These are phyloP conservation scores for Aspergillus fructus DNA, from an alignment of 2,329 filamentous ascomycete species.

Conservation along the genomic window DNA sequence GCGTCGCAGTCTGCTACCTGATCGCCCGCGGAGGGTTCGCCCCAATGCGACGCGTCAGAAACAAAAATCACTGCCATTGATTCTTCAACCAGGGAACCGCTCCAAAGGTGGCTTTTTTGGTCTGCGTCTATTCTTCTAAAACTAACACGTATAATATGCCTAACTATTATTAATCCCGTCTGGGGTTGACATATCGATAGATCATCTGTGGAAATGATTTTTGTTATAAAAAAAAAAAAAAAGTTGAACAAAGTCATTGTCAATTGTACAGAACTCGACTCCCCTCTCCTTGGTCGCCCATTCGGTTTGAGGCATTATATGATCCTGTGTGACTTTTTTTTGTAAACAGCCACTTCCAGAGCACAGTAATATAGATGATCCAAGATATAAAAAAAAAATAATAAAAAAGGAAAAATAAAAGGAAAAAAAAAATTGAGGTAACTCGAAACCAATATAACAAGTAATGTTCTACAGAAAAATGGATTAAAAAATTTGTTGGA, in stretches of 20 bases:
- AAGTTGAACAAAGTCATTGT: slow-evolving; percentile 13
- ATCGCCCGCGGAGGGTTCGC: background rate
- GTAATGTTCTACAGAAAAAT: slow-evolving; percentile 12
- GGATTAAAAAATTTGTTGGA: background rate
- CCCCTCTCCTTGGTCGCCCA: slow-evolving; percentile 12
- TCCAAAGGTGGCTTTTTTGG: background rate
- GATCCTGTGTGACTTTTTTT: slow-evolving; percentile 11
- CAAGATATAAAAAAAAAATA: background rate
- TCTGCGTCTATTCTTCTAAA: slow-evolving; percentile 1
- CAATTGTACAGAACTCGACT: slow-evolving; percentile 18
- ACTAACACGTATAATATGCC: slow-evolving; percentile 9
- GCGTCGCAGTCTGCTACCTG: background rate
- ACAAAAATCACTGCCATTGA: background rate
- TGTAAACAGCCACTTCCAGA: slow-evolving; percentile 12
- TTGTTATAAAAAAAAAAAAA: slow-evolving; percentile 4
- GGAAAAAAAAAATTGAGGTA: background rate
- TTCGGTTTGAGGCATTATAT: slow-evolving; percentile 16
- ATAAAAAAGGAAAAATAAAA: background rate
- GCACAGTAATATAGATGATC: background rate
- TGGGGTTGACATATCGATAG: slow-evolving; percentile 17
- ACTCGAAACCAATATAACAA: slow-evolving; percentile 4
- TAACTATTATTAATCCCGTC: slow-evolving; percentile 18
- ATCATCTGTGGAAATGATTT: slow-evolving; percentile 8
- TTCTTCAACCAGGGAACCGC: background rate
- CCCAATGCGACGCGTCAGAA: slow-evolving; percentile 2